Base-by-base conservation (phyloP, 371 early-diverging fungal species). In the Apophysomyces sp. region DNA sequence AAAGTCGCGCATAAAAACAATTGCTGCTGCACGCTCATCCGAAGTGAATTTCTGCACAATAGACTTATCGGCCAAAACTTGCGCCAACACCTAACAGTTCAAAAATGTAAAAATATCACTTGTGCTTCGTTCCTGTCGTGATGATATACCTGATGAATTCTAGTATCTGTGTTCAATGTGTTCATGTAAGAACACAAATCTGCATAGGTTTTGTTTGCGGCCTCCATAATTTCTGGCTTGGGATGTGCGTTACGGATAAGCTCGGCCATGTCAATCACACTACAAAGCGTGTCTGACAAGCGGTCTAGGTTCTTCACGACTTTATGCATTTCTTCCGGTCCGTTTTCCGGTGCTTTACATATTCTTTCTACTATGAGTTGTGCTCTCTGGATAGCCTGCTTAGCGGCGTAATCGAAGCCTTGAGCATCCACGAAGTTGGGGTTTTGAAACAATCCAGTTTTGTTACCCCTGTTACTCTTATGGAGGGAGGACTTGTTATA, bases 171-270 rank as follows among this genome's bases (percentile, higher is more conserved):
- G 71, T 98, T 98, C 18, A 98, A 83, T 28, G 86, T 88, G 63
- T 95, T 95, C 90, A 98, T 91, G 68, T 89, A 94, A 6, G 87
- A 87, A 30, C 88, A 90, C 62, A 98, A 66, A 40, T 83, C 76
- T 29, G 83, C 73, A 63, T 93, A 94, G 0, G 89, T 93, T 5
- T 82, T 69, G 70, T 95, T 91, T 3, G 98, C 97, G 1, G 88
- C 89, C 34, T 82, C 77, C 62, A 89, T 82, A 66, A 87, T 91
- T 15, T 60, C 67, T 55, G 59, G 65, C 68, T 92, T 89, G 0
- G 97, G 96, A 64, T 96, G 97, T 16, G 92, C 88, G 61, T 93
- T 93, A 39, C 96, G 86, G n/a, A 96, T 78, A 21, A 98, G 87
- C 72, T 98, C 98, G 0, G 94, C 91, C 49, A 90, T 82, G 66